Evolutionary conservation across 1,139 yeast genomes (phyloP).

Genomic region (Wickerhamiella pararugosa): DNA sequence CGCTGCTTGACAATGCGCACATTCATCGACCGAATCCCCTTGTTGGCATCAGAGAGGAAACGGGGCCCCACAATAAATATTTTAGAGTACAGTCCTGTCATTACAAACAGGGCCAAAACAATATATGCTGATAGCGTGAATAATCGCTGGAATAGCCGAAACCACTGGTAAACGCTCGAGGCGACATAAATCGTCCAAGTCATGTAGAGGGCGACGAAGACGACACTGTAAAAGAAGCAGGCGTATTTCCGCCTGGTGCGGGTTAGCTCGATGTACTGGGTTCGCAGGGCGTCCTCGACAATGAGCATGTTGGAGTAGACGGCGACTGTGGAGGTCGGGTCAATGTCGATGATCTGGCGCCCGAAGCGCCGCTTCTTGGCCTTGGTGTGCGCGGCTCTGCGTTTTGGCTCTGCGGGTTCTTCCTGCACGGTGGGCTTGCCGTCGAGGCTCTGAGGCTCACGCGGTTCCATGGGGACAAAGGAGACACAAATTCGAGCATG

Average conservation of each 20-base stretch:
- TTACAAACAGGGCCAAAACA: constrained; percentile 60
- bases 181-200: constrained; percentile 20
- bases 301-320: constrained; percentile 52
- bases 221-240: constrained; percentile 43
- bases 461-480: constrained; percentile 5
- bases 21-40: constrained; percentile 73
- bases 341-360: background rate
- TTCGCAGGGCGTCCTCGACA: constrained; percentile 69
- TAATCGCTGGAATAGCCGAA: constrained; percentile 35
- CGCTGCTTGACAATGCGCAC: constrained; percentile 59
- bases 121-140: constrained; percentile 50
- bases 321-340: constrained; percentile 37
- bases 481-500: too few species aligned
- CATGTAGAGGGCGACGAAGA: constrained; percentile 21
- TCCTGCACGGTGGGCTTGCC: constrained; percentile 4
- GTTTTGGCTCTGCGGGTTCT: background rate
- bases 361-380: background rate
- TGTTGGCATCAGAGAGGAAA: constrained; percentile 67
- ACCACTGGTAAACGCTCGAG: constrained; percentile 24
- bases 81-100: constrained; percentile 79
- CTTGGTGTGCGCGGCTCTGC: background rate
- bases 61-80: constrained; percentile 71
- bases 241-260: constrained; percentile 59
- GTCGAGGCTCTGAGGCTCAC: constrained; percentile 9
- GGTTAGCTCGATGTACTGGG: constrained; percentile 62